Evolutionary conservation across 129 eudicot species (phyloP), one percentile per base, ranked within the genome.

Genomic region (Artemisia argyi): DNA sequence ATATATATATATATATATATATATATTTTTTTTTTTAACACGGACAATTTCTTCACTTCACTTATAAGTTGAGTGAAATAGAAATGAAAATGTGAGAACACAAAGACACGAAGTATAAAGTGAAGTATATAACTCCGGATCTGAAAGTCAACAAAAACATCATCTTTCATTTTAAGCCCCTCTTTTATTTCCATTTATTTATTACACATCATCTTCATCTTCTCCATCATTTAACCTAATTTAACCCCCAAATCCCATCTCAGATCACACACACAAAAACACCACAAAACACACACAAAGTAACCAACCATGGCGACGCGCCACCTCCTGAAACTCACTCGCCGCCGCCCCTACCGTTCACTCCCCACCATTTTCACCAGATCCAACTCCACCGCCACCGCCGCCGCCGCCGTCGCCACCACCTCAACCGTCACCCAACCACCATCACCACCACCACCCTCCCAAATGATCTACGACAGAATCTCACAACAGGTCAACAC

Each of bases 391-490:
- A 28, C 75, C 65, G 73, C 82, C 66, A 19, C 68, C 24, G 81
- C 86, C 58, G 69, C 19, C 85, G 73, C 50, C 65, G 51, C 73
- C 67, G n/a, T 83, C 88, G 3, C 51, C 65, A 56, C 73, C 67
- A 18, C 84, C 86, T 3, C 51, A 86, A 73, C 86, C 58, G 65
- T 24, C 85, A 73, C 46, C 65, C 61, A 24, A 59, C 73, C 67
- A 24, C 86, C 90, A 7, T 56, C 88, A 7, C 96, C 98, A 0
- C 97, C 96, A 0, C 91, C 79, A 3, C 98, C 96, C 0, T 65
- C 61, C 46, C 84, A 81, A 16, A 94, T 94, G 98, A 61, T 86
- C 91, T 94, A 94, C 84, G 98, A 94, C 50, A 92, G 87, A 12
- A 72, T 87, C 13, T 89, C 98, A 4, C 85, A 81, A 72, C 54